Conservation (phyloP, 108 stramenopile species). For the Pseudonitzschia pungens region DNA sequence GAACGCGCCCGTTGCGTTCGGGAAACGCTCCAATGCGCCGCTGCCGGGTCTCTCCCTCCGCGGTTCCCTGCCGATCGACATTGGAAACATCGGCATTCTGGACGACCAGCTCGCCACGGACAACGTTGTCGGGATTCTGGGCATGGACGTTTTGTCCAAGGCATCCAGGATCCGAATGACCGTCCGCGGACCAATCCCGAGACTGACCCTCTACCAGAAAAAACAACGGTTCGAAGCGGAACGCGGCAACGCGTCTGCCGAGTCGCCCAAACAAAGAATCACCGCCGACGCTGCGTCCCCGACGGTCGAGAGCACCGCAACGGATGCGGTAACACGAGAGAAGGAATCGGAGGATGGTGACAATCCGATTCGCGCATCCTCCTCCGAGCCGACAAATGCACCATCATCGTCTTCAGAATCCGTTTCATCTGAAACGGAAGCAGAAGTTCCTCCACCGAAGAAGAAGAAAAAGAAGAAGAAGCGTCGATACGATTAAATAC, state of each 20-base stretch:
- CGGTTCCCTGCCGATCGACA: slow-evolving; percentile 53
- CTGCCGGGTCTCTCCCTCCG: slow-evolving; percentile 14
- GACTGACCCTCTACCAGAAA: slow-evolving; percentile 7
- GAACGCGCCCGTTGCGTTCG: slow-evolving; percentile 49
- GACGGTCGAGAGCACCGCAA: no score
- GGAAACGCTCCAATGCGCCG: neutral
- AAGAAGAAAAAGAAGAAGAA: slow-evolving; percentile 1
- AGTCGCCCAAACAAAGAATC: no score
- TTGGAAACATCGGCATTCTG: slow-evolving; percentile 71
- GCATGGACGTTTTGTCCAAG: slow-evolving; percentile 55
- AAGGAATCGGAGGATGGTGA: no score
- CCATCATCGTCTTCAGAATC: neutral
- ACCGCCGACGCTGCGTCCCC: no score
- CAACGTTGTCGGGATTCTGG: slow-evolving; percentile 71
- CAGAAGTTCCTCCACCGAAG: neutral
- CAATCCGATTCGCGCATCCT: no score
- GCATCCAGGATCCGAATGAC: slow-evolving; percentile 44
- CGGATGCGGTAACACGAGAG: no score
- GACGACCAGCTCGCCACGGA: slow-evolving; percentile 47
- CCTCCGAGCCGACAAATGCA: no score
- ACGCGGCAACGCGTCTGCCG: no score
- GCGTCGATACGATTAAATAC: neutral
- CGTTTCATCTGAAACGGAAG: neutral
- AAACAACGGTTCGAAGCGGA: neutral
- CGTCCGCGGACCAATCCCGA: neutral